phyloP scores from a whole-genome alignment of 768 basidiomycete genomes.

The Macrolepiota fuliginosa region DNA sequence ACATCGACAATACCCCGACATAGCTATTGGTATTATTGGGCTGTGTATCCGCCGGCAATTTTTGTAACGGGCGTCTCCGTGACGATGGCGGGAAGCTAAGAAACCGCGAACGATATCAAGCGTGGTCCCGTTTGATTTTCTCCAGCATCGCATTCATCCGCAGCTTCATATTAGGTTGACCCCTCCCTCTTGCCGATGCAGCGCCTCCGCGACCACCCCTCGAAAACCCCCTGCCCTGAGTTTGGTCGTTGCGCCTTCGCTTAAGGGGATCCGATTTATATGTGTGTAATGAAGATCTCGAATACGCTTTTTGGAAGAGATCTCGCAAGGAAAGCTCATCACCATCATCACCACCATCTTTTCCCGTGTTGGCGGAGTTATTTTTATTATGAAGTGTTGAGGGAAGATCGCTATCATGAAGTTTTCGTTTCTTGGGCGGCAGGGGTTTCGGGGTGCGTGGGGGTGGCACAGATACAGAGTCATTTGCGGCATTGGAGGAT shows the following conservation, averaged over 20 bases:
- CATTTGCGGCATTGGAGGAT: background rate
- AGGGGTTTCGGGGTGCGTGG: constrained; percentile 2
- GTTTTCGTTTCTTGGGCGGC: constrained; percentile 14
- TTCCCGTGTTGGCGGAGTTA: constrained; percentile 16
- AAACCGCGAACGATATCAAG: background rate
- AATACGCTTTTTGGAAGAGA: constrained; percentile 61
- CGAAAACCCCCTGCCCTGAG: constrained; percentile 12
- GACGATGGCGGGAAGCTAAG: background rate
- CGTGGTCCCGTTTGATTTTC: constrained; percentile 69
- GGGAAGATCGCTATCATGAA: constrained; percentile 17
- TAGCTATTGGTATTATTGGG: background rate
- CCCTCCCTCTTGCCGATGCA: constrained; percentile 28
- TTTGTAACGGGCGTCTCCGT: background rate
- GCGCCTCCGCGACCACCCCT: constrained; percentile 27
- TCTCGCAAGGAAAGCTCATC: constrained; percentile 50
- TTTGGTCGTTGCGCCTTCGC: background rate
- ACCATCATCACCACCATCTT: constrained; percentile 18
- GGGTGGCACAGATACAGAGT: background rate
- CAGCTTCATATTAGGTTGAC: constrained; percentile 72
- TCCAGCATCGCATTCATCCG: constrained; percentile 87
- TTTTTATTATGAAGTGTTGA: constrained; percentile 8
- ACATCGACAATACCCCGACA: no score
- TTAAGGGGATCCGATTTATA: constrained; percentile 46
- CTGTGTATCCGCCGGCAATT: background rate
- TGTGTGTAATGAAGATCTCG: constrained; percentile 52